Conservation (phyloP, 2,329 filamentous ascomycete genomes). For the Colletotrichum trifolii region DNA sequence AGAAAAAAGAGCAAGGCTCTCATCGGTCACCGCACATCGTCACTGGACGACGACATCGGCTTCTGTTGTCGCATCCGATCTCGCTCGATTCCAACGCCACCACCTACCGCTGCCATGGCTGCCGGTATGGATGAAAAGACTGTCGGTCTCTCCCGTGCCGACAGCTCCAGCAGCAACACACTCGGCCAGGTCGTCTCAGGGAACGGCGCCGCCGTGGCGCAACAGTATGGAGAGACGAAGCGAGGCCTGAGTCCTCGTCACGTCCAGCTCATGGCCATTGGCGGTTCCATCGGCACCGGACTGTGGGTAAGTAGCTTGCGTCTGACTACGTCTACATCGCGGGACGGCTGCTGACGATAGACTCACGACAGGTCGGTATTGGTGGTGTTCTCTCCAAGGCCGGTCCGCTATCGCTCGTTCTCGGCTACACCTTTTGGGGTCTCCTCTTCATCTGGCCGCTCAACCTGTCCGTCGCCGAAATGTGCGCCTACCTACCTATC, state of each 20-base stretch:
- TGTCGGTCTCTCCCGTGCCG: conserved; percentile 32
- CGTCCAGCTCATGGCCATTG: conserved; percentile 62
- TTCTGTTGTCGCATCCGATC: not conserved
- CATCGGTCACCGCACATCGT: not conserved
- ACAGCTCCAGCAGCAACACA: conserved; percentile 34
- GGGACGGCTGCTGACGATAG: not conserved
- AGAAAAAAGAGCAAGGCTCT: not conserved
- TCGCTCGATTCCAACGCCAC: not conserved
- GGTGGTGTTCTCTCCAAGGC: conserved; percentile 54
- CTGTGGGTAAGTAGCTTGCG: conserved; percentile 48
- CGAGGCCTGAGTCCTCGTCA: conserved; percentile 52
- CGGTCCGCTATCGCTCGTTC: conserved; percentile 55
- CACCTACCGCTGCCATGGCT: conserved; percentile 21
- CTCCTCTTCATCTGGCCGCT: conserved; percentile 56
- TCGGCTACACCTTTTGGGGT: conserved; percentile 58
- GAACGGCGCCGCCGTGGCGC: conserved; percentile 22
- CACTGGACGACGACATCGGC: too few relatives aligned
- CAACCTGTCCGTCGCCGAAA: conserved; percentile 64
- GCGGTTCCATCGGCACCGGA: conserved; percentile 58
- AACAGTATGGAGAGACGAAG: conserved; percentile 46
- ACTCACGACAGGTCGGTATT: conserved; percentile 49
- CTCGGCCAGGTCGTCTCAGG: conserved; percentile 33
- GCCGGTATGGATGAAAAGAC: conserved; percentile 32
- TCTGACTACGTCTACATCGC: not conserved
- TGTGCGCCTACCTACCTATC: conserved; percentile 66